Evolutionary conservation across 1,284 basidiomycete genomes (phyloP), one percentile per base, ranked within the genome.

Genomic region (Ustilago cynodontis): DNA sequence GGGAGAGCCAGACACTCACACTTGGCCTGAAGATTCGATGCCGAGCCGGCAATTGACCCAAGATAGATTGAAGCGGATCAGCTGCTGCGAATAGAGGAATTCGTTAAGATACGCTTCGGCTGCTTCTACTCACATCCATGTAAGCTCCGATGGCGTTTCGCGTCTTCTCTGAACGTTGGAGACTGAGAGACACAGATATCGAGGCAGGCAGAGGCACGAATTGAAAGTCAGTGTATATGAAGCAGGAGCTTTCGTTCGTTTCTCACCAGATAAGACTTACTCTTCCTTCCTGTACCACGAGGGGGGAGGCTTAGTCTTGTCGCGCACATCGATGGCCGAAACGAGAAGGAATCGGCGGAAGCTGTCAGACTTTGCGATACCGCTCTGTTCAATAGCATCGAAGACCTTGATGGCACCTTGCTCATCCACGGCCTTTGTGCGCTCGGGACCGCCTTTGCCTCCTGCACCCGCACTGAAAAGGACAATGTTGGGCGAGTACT

Each of bases 401-500:
- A 91, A 93, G 0, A 91, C 89, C 85, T 92, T 92, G 61, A 92
- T 78, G 0, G 92, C 91, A 2, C 91, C 92, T 57, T 91, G 89
- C 79, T 90, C 90, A 83, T 93, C 92, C 11, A 93, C 92, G 26
- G 88, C 88, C 74, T 89, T 89, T 1, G 90, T 92, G 35, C 92
- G 86, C 66, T 91, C 91, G 11, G 88, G 86, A 0, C 90, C 77
- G 8, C 91, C 91, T 78, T 91, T 91, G 0, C 91, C 91, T 0
- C 91, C 92, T 0, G 92, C 90, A 1, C 92, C 92, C 0, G 91
- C 91, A 22, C 89, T 87, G 80, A 91, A 93, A 72, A 92, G 88
- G 16, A 93, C 89, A 24, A 90, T 87, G 65, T 87, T 84, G 7
- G 87, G 87, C 52, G 89, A 86, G n/a, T 87, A 84, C 2, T 87